Evolutionary conservation across 1,284 basidiomycete genomes (phyloP), one percentile per base, ranked within the genome.

Genomic region (Puccinia horiana): DNA sequence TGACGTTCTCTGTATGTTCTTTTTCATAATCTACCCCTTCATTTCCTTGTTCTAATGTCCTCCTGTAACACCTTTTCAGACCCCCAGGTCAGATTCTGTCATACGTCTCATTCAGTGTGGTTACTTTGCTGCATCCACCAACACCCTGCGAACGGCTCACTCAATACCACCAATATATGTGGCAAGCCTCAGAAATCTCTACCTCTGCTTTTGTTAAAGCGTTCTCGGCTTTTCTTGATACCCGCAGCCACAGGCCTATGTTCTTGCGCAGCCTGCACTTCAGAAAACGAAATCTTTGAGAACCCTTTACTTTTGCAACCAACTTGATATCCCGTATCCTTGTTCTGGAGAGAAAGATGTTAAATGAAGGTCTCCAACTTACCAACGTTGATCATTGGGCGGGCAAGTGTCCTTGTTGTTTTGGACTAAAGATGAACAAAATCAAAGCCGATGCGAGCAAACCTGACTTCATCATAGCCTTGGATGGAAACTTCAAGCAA

Each of bases 121-220:
- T 8, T 77, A 67, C 20, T 26, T 77, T 1, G 37, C 76, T 42
- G 49, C 40, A 20, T 77, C 76, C 5, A 35, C 76, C n/a, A 26
- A 40, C 2, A 42, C 2, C 6, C 61, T 61, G 20, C 44, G 54
- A 6, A 77, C 58, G 2, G 32, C 40, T 77, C 14, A 2, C 67
- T 20, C 76, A 77, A 42, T 67, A 67, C 29, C 76, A 77, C 47
- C 76, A 77, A 29, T 14, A 44, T 9, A 37, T 77, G 11, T 77
- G 76, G 76, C 54, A 61, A 18, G 12, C 35, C 9, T 54, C 54
- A 1, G 14, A 26, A 6, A 58, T 56, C 1, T 58, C 73, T 23
- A 58, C 42, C 26, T 37, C 52, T 0, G 29, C 26, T 26, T 75
- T 75, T 26, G 23, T 58, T n/a, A 75, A 52, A 37, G 73, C 40